Evolutionary conservation across 1,284 basidiomycete genomes (phyloP).

Genomic region (Coniophora puteana): DNA sequence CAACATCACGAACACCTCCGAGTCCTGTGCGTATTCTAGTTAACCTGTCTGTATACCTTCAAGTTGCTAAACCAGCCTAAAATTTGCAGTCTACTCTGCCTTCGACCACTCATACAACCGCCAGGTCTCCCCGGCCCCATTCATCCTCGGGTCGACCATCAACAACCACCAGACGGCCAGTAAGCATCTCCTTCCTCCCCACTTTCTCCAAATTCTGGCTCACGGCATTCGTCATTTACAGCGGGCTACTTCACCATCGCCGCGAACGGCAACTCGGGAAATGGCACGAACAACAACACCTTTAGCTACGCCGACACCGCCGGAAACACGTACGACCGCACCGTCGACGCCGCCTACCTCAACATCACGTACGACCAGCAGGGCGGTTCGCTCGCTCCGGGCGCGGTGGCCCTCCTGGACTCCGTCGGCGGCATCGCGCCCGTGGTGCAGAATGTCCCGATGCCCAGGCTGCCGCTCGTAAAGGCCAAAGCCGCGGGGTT

Average conservation of each 20-base stretch:
- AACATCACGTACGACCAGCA: constrained; percentile 59
- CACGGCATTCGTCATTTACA: constrained; percentile 19
- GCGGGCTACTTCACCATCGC: constrained; percentile 52
- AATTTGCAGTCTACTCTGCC: constrained; percentile 47
- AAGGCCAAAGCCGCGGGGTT: too few species aligned
- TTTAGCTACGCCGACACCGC: constrained; percentile 56
- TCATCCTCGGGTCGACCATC: constrained; percentile 56
- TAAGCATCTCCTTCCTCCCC: constrained; percentile 23
- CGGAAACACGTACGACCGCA: constrained; percentile 61
- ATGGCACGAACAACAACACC: constrained; percentile 67
- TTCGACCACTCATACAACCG: constrained; percentile 72
- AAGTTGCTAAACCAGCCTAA: not conserved
- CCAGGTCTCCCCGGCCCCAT: constrained; percentile 51
- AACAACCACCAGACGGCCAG: constrained; percentile 54
- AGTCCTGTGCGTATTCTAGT: constrained; percentile 39
- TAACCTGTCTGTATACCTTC: not conserved
- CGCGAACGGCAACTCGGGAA: constrained; percentile 42
- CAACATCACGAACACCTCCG: constrained; percentile 36
- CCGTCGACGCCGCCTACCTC: constrained; percentile 57
- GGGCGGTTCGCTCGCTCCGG: constrained; percentile 49
- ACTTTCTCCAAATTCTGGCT: not conserved
- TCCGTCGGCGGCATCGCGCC: too few species aligned
- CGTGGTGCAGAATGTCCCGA: constrained; percentile 6
- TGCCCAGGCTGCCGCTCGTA: constrained; percentile 43
- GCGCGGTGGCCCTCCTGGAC: constrained; percentile 6